phyloP scores from a whole-genome alignment of 371 early-diverging fungal genomes.

The Circinella umbellata region DNA sequence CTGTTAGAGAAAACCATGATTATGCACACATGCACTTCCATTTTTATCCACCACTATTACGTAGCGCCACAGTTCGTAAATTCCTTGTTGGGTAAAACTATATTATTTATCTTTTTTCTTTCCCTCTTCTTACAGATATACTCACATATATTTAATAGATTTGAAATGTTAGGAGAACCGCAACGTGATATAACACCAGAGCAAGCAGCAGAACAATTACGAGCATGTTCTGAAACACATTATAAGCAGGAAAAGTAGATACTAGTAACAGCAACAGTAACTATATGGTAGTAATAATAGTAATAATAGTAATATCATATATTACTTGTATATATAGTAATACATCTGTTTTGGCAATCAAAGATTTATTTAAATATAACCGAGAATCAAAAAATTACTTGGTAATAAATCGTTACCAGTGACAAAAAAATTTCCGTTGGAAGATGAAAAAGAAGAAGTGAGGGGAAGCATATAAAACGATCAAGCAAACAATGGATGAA shows the following conservation, averaged over 20 bases:
- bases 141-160: constrained; percentile 43
- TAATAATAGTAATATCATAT: no score
- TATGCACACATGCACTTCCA: constrained; percentile 87
- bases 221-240: constrained; percentile 61
- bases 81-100: constrained; percentile 87
- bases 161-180: constrained; percentile 91
- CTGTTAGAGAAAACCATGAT: constrained; percentile 54
- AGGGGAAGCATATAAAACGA: neutral
- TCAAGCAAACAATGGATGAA: constrained; percentile 4
- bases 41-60: constrained; percentile 92
- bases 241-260: constrained; percentile 46
- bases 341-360: no score
- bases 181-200: constrained; percentile 96
- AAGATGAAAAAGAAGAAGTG: neutral
- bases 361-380: no score
- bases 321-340: no score
- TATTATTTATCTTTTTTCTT: neutral
- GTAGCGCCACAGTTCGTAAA: constrained; percentile 89
- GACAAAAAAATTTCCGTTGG: neutral
- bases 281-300: no score
- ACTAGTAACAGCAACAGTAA: no score
- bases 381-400: no score
- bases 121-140: no score
- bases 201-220: constrained; percentile 75
- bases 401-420: neutral